Base-by-base conservation (phyloP, 2,329 filamentous ascomycete genomes). In the Monilinia fructigena region DNA sequence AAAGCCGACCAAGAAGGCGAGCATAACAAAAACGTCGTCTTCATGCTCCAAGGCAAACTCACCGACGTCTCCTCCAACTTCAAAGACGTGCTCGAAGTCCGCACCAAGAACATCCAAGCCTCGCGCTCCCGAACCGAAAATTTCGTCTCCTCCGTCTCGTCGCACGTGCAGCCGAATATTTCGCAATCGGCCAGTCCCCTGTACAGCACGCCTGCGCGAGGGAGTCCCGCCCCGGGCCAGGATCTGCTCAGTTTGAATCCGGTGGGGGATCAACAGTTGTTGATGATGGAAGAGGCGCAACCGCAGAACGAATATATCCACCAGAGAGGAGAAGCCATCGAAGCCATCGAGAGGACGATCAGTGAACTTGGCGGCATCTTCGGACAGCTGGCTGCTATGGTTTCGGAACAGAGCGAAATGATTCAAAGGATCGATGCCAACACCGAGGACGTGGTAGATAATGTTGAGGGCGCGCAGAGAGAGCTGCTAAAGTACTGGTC, bases 401-500 rank as follows among this genome's bases (percentile, higher is more conserved):
- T 99, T 40, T 92, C 90, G 65, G 94, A 99, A 78, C 95, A 99
- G 80, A 92, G 91, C 69, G 95, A 97, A 79, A 96, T 97, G 90
- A 96, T 99, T 71, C 92, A 98, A 79, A 85, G 94, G 60, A 97
- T 97, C 75, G 94, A 98, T 74, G 94, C 94, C 71, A 97, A 98
- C 78, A 97, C 94, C 1, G 95, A 99, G 75, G 93, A 97, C 73
- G 92, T 99, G 7, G 94, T 99, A 65, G 94, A 98, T 75, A 99
- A 99, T 74, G 94, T 99, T n/a, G 87, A 97, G 75, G 95, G 95
- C 23, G 95, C 95, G 7, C 95, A 99, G 77, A 85, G 93, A 70
- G 94, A 99, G 79, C 78, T 99, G 75, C 86, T 99, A 80, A 97
- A 97, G 78, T 99, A 98, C 79, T 99, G 95, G 94, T 90, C 87